Conservation (phyloP, 345 rosid genomes). For the Ceriops decandra region DNA sequence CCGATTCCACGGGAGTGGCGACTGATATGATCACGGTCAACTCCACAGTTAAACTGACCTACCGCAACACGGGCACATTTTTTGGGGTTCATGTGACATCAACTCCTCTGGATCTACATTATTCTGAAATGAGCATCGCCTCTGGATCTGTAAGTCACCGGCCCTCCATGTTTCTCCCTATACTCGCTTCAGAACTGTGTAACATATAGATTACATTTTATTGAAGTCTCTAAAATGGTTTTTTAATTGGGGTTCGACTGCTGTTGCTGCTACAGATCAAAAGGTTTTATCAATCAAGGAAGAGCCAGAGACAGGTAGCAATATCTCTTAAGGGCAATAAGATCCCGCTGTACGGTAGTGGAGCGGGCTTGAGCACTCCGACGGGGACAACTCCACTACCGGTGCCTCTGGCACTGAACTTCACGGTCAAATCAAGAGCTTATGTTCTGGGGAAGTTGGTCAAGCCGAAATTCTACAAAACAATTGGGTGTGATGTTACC, state of each 20-base stretch:
- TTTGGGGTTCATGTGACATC: slow-evolving; percentile 90
- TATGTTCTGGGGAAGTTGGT: slow-evolving; percentile 89
- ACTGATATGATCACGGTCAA: slow-evolving; percentile 87
- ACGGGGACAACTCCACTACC: slow-evolving; percentile 49
- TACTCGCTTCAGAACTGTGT: too few species aligned
- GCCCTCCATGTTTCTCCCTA: background rate
- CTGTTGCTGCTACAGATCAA: slow-evolving; percentile 45
- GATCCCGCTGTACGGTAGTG: slow-evolving; percentile 88
- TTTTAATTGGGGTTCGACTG: slow-evolving; percentile 4
- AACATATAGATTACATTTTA: too few species aligned
- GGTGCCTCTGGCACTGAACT: slow-evolving; percentile 54
- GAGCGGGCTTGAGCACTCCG: slow-evolving; percentile 62
- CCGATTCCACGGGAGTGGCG: slow-evolving; percentile 78
- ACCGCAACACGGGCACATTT: slow-evolving; percentile 86
- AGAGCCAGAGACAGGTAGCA: slow-evolving; percentile 56
- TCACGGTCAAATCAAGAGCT: slow-evolving; percentile 65
- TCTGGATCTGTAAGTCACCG: slow-evolving; percentile 65
- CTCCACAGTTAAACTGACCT: slow-evolving; percentile 67
- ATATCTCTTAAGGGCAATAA: slow-evolving; percentile 54
- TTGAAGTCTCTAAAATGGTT: background rate
- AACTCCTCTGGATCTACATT: slow-evolving; percentile 65
- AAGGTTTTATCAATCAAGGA: slow-evolving; percentile 79
- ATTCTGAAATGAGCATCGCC: slow-evolving; percentile 58
- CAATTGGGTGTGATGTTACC: slow-evolving; percentile 53
- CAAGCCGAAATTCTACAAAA: slow-evolving; percentile 70